phyloP scores from a whole-genome alignment of 2,329 filamentous ascomycete genomes.

The Chaetomium olivaceum region DNA sequence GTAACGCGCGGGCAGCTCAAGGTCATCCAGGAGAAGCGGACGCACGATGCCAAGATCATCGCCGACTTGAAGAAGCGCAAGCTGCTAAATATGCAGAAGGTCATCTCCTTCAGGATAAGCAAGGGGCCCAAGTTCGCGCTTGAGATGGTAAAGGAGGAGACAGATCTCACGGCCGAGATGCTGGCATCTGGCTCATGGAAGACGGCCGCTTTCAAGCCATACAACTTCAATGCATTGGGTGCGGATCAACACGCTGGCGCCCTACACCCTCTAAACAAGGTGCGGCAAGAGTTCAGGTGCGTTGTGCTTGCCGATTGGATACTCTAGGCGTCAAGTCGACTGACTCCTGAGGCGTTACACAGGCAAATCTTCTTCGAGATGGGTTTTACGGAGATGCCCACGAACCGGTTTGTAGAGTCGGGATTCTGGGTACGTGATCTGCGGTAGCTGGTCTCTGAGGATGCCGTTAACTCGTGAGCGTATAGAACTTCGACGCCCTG shows the following conservation, averaged over 20 bases:
- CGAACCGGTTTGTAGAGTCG: conserved; percentile 88
- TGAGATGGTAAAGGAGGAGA: conserved; percentile 89
- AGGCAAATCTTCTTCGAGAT: conserved; percentile 98
- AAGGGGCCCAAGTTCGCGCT: conserved; percentile 89
- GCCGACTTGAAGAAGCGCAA: conserved; percentile 90
- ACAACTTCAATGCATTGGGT: conserved; percentile 57
- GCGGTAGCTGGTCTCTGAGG: too few relatives aligned
- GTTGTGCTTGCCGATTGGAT: neutral
- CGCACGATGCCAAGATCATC: conserved; percentile 73
- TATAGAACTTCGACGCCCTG: conserved; percentile 86
- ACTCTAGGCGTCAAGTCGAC: neutral
- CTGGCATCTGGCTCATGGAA: conserved; percentile 87
- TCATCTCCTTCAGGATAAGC: conserved; percentile 76
- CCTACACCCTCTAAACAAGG: conserved; percentile 80
- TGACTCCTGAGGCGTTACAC: neutral
- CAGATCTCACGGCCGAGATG: conserved; percentile 94
- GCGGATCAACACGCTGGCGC: conserved; percentile 62
- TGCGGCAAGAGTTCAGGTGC: conserved; percentile 77
- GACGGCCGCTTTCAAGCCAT: conserved; percentile 81
- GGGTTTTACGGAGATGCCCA: conserved; percentile 98
- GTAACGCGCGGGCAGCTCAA: conserved; percentile 74
- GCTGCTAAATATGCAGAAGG: conserved; percentile 79
- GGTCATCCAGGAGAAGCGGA: conserved; percentile 68
- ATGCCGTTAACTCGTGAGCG: conserved; percentile 3
- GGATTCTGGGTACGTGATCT: conserved; percentile 69